Conservation (phyloP, 2,329 filamentous ascomycete genomes). For the Diaporthe australafricana region DNA sequence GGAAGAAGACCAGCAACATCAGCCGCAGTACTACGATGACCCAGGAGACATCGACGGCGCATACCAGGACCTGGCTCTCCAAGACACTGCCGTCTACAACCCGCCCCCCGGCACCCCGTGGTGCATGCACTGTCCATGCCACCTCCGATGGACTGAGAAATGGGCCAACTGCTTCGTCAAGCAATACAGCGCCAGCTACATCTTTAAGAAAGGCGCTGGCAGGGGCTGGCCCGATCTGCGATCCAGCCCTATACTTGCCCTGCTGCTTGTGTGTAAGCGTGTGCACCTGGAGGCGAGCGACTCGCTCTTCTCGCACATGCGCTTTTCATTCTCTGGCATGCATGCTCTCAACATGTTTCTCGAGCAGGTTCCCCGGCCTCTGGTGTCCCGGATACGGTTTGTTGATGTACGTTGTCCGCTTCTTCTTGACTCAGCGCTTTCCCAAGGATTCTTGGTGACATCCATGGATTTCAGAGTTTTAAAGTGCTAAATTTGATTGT, state of each 20-base stretch:
- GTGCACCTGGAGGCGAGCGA: constrained; percentile 20
- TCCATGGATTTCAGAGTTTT: background rate
- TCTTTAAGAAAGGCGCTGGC: no score
- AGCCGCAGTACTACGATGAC: background rate
- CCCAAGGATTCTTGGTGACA: background rate
- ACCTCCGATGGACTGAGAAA: background rate
- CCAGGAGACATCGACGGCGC: constrained; percentile 30
- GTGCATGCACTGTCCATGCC: constrained; percentile 22
- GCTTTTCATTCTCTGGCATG: constrained; percentile 10
- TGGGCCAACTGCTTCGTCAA: background rate
- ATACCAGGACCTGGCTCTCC: background rate
- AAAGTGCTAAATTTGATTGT: background rate
- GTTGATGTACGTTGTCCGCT: background rate
- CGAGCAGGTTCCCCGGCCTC: background rate
- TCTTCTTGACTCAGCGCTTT: background rate
- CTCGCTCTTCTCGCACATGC: constrained; percentile 13
- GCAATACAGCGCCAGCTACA: background rate
- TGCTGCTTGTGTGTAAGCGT: constrained; percentile 23
- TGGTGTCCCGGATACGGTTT: background rate
- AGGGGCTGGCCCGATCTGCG: background rate
- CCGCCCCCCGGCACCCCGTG: background rate
- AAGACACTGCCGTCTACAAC: background rate
- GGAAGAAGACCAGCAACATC: background rate
- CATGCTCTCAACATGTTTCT: background rate
- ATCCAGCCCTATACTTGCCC: background rate